phyloP scores from a whole-genome alignment of 257 asterid genomes.

The Cynanchum wilfordii region DNA sequence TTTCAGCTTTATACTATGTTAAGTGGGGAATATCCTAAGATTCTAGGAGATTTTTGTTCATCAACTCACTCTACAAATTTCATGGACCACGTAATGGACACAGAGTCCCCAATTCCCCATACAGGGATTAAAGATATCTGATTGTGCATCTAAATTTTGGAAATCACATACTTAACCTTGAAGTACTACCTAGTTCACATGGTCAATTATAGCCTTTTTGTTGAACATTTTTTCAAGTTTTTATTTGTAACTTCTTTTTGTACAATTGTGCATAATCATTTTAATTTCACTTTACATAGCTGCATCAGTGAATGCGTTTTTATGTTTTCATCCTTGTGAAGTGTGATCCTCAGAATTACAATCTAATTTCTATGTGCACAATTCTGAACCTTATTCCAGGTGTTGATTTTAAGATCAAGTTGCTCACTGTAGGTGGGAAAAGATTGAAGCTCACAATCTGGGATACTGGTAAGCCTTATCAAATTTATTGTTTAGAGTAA shows the following conservation, averaged over 20 bases:
- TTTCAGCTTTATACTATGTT: not conserved
- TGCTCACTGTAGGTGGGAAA: constrained; percentile 72
- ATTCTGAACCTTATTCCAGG: constrained; percentile 31
- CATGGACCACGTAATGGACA: not conserved
- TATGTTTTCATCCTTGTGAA: not conserved
- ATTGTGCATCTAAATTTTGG: not conserved
- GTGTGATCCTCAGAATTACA: not conserved
- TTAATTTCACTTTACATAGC: not conserved
- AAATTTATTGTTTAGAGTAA: not conserved
- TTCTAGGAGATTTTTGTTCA: not conserved
- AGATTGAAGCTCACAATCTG: constrained; percentile 87
- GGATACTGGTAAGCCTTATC: constrained; percentile 64
- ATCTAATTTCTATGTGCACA: not conserved
- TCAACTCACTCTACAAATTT: not conserved
- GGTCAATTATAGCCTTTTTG: not conserved
- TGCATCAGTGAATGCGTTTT: not conserved
- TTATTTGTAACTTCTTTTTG: not conserved
- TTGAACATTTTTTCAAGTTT: not conserved
- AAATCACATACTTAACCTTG: not conserved
- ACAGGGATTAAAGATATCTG: not conserved
- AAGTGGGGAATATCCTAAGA: not conserved
- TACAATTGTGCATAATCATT: not conserved
- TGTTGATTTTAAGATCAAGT: constrained; percentile 89
- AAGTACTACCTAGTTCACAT: not conserved
- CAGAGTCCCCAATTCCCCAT: not conserved